A percentile compares a stretch with the other conserved stretches of the same genome.
These are phyloP conservation scores for Cairneyella variabilis DNA, from an alignment of 495 filamentous ascomycete species.

Conservation along the genomic window DNA sequence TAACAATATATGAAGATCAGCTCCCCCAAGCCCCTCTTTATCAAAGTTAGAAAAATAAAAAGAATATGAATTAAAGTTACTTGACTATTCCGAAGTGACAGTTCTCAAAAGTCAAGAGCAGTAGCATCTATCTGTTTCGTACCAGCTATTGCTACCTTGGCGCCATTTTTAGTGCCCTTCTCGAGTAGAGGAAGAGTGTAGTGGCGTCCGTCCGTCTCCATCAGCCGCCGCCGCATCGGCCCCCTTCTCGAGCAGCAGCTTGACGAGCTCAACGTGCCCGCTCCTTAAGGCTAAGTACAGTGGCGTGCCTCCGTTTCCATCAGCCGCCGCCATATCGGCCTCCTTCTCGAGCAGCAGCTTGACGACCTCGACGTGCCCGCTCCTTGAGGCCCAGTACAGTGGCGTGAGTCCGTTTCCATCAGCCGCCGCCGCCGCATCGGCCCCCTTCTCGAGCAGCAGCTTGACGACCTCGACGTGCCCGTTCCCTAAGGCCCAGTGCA, in stretches of 20 bases:
- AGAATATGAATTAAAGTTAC: no score
- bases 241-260: neutral
- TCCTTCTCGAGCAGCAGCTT: no score
- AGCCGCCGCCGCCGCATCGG: no score
- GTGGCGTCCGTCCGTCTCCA: constrained; percentile 1
- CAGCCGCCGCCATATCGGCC: no score
- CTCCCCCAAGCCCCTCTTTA: no score
- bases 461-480: no score
- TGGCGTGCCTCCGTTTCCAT: no score
- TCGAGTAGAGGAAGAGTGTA: neutral
- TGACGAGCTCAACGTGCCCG: no score
- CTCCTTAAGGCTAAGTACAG: neutral
- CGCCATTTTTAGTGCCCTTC: neutral
- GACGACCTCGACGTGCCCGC: neutral
- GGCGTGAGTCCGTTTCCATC: neutral
- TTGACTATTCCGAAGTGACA: constrained; percentile 8
- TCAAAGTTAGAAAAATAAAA: constrained; percentile 1
- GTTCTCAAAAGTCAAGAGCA: constrained; percentile 5
- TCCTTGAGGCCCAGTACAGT: neutral
- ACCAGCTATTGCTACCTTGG: constrained; percentile 10
- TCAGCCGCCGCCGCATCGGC: no score
- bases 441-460: no score
- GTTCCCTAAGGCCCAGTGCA: no score
- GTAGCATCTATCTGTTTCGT: constrained; percentile 10
- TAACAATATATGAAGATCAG: constrained; percentile 1